Evolutionary conservation across 768 basidiomycete species (phyloP), one percentile per base, ranked within the genome.

Genomic region (Lactarius hengduanensis): DNA sequence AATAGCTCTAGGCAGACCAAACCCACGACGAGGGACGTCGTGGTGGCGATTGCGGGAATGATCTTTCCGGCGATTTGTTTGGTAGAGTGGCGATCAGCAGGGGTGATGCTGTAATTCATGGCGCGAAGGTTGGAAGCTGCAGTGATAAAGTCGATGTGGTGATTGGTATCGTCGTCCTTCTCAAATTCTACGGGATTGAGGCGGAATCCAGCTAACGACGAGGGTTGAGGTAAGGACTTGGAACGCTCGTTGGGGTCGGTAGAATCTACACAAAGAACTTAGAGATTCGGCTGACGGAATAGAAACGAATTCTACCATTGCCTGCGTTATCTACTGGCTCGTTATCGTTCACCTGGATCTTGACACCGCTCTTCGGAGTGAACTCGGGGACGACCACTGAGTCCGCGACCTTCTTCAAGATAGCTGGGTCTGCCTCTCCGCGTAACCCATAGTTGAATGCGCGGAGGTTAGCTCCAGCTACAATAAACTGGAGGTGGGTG

Each of bases 51-150:
- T 26, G 97, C 97, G 65, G 97, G 97, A 70, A 99, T 98, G 74
- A 98, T 98, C 82, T 98, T 98, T 58, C 97, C 96, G 16, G 96
- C 96, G 73, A 98, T 96, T 77, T 95, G 92, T 81, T 98, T 98
- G 50, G 97, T 98, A 60, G 88, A 84, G 79, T 98, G 96, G 61
- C 88, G 84, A 77, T 96, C 93, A 16, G 96, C 94, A 22, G 83
- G 79, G 58, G 84, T 83, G 73, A 99, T 98, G 66, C 80, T 89
- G 78, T 99, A 99, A 79, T 98, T 98, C 80, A 87, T 84, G 7
- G 97, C 97, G 41, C 97, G 92, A 62, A 98, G 83, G 80, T 99
- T 98, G 59, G 94, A 97, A 8, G 96, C 92, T 9, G 97, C 92
- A 41, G 96, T 98, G 78, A 99, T 96, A 79, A 98, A 98, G 78